phyloP scores from a whole-genome alignment of 441 rosid species.

The Gossypium trilobum region DNA sequence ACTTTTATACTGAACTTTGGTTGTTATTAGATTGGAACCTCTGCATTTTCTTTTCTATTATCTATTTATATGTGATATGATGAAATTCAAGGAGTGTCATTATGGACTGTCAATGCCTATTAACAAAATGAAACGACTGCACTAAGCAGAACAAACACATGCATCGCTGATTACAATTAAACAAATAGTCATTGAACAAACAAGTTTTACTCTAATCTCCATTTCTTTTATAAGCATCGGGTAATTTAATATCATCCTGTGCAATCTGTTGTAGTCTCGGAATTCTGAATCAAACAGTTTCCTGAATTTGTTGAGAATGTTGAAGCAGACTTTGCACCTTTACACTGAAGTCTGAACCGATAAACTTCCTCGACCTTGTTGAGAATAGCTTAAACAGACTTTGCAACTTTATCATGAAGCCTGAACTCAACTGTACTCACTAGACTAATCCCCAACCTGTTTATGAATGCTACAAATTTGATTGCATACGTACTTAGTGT shows the following conservation, averaged over 20 bases:
- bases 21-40: background rate
- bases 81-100: background rate
- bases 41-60: background rate
- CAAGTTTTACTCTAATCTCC: background rate
- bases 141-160: background rate
- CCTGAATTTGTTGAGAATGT: background rate
- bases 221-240: background rate
- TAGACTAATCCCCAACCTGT: background rate
- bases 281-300: background rate
- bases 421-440: background rate
- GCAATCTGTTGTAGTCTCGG: background rate
- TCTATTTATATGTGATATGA: background rate
- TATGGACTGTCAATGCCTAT: background rate
- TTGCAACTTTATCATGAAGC: background rate
- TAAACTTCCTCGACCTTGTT: background rate
- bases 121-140: background rate
- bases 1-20: slow-evolving; percentile 3
- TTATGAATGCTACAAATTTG: background rate
- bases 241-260: background rate
- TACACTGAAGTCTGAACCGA: background rate
- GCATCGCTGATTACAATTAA: background rate
- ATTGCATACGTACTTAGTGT: background rate
- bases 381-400: background rate
- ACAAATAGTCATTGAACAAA: background rate
- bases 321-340: slow-evolving; percentile 1